Evolutionary conservation across 2,329 filamentous ascomycete species (phyloP).

Genomic region (Sphaerulina musiva): DNA sequence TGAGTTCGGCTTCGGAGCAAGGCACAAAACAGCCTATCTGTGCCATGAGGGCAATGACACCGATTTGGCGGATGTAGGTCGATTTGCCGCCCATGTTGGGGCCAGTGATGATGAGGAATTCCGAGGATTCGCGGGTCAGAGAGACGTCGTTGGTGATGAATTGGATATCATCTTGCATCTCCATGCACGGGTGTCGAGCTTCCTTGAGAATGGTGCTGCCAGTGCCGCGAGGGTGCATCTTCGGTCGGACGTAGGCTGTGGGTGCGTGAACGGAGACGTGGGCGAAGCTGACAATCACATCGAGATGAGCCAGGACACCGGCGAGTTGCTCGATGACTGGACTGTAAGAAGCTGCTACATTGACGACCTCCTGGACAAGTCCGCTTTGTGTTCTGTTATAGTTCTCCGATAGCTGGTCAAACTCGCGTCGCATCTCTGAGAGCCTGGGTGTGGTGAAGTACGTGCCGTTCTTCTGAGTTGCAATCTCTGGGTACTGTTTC

Average conservation of each 20-base stretch:
- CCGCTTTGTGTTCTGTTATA: constrained; percentile 93
- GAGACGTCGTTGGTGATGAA: constrained; percentile 98
- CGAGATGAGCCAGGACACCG: constrained; percentile 81
- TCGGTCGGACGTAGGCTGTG: constrained; percentile 82
- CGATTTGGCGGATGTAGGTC: constrained; percentile 95
- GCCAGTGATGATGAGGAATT: constrained; percentile 93
- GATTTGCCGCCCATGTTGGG: constrained; percentile 99
- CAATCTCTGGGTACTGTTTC: constrained; percentile 83
- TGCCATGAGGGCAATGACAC: constrained; percentile 94
- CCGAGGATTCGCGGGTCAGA: constrained; percentile 68
- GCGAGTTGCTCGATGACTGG: constrained; percentile 87
- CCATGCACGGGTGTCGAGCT: constrained; percentile 93
- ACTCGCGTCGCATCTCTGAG: constrained; percentile 75
- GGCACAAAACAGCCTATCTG: constrained; percentile 96
- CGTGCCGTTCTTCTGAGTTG: constrained; percentile 97
- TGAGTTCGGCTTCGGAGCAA: constrained; percentile 80
- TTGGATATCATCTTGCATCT: constrained; percentile 96
- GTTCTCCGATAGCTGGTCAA: constrained; percentile 86
- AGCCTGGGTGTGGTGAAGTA: constrained; percentile 89
- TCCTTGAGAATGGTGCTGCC: constrained; percentile 87
- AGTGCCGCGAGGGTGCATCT: constrained; percentile 78
- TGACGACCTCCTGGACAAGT: constrained; percentile 84
- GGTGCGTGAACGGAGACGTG: constrained; percentile 91
- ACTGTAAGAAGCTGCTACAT: constrained; percentile 88
- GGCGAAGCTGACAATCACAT: constrained; percentile 90